Evolutionary conservation across 169 alveolate species (phyloP), one percentile per base, ranked within the genome.

Genomic region (Perkinsus chesapeaki): DNA sequence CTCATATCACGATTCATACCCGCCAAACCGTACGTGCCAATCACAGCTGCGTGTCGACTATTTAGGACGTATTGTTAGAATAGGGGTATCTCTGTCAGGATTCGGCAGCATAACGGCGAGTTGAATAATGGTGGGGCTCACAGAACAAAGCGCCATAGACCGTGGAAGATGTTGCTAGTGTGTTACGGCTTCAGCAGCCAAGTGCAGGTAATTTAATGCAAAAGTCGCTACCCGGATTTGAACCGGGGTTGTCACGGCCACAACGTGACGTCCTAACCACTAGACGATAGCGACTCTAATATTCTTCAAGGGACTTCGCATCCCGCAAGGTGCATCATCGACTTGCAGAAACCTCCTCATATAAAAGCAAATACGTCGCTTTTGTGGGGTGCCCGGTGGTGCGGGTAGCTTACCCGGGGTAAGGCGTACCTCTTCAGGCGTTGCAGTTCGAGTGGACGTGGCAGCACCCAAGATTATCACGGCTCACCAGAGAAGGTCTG

Each of bases 181-280:
- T 60, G 82, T 23, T 60, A 60, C 27, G 82, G 82, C 12, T 60
- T 60, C 31, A 60, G 82, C 82, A 60, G 82, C 27, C 82, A 60
- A 60, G 82, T 60, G 12, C 82, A 60, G 23, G 82, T 60, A 16
- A 60, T 27, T 20, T 12, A 60, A 60, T 7, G 27, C n/a, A n/a
- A 60, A 60, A 60, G 82, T 60, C 82, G 31, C 82, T 60, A 60
- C 82, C 82, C 82, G 82, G 82, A 60, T 60, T 60, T 60, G 82
- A 60, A 60, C 82, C 82, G 82, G 82, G 82, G 82, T 60, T 60
- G 82, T 60, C 82, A 60, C 82, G 82, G 82, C 82, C 82, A 60
- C 82, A 60, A 60, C 82, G 82, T 60, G 82, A 60, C 82, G 82
- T 60, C 82, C 82, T 60, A 60, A 60, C 82, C 82, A 60, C 82